Percentiles rank a stretch among this genome's conserved stretches.
These are phyloP conservation scores for Nicotiana benthamiana DNA, from an alignment of 257 asterid genomes.

Conservation along the genomic window DNA sequence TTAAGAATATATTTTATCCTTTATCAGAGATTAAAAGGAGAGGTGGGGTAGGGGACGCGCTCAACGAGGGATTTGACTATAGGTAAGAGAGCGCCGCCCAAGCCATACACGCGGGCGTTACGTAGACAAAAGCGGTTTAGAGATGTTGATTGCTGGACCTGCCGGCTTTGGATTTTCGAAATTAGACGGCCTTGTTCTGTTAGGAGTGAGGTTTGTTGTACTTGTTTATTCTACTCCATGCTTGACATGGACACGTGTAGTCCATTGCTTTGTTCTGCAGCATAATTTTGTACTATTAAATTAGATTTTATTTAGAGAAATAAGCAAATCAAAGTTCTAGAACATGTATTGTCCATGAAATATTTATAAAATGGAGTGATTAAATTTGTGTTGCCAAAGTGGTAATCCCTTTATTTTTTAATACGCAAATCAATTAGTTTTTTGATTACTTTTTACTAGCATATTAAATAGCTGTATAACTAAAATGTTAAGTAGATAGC, in stretches of 20 bases:
- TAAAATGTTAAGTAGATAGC: too few relatives aligned
- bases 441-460: too few relatives aligned
- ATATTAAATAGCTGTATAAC: too few relatives aligned
- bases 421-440: too few relatives aligned
- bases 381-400: too few relatives aligned
- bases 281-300: too few relatives aligned
- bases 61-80: conserved; percentile 71
- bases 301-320: too few relatives aligned
- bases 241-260: background rate
- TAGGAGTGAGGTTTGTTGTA: background rate
- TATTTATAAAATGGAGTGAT: too few relatives aligned
- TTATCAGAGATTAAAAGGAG: background rate
- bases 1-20: too few relatives aligned
- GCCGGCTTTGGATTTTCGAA: conserved; percentile 29
- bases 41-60: conserved; percentile 14
- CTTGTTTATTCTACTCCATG: background rate
- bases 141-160: conserved; percentile 21
- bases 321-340: too few relatives aligned
- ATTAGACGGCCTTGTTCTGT: conserved; percentile 32
- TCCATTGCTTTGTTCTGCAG: background rate
- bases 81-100: conserved; percentile 69
- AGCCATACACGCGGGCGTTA: conserved; percentile 30
- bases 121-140: conserved; percentile 23
- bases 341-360: too few relatives aligned
- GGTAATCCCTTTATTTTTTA: too few relatives aligned